These are phyloP conservation scores for Ascomycota sp. DNA, from an alignment of 2,329 filamentous ascomycete species.

Conservation along the genomic window DNA sequence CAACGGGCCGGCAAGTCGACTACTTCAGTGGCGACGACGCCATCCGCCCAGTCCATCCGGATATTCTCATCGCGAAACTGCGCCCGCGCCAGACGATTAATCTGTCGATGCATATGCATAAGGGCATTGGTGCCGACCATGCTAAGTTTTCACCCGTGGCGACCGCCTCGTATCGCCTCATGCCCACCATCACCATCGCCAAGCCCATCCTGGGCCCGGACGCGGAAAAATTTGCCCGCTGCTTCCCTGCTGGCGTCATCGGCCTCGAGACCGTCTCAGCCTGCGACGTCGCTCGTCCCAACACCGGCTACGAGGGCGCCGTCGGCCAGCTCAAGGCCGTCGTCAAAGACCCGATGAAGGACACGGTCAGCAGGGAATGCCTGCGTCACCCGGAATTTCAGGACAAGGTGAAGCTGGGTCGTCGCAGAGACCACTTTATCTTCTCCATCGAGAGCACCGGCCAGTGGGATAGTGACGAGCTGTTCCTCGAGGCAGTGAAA, in stretches of 20 bases:
- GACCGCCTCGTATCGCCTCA: slow-evolving; percentile 74
- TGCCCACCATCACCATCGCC: slow-evolving; percentile 70
- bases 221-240: slow-evolving; percentile 70
- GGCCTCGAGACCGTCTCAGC: slow-evolving; percentile 48
- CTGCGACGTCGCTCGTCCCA: slow-evolving; percentile 35
- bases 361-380: slow-evolving; percentile 85
- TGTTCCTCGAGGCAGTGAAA: slow-evolving; percentile 78
- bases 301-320: slow-evolving; percentile 47
- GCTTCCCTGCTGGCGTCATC: slow-evolving; percentile 80
- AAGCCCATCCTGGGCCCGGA: slow-evolving; percentile 68
- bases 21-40: slow-evolving; percentile 45
- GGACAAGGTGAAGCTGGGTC: slow-evolving; percentile 81
- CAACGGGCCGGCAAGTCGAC: slow-evolving; percentile 48
- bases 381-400: slow-evolving; percentile 82
- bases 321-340: slow-evolving; percentile 72
- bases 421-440: slow-evolving; percentile 88
- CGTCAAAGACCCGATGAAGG: slow-evolving; percentile 69
- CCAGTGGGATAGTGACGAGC: slow-evolving; percentile 79
- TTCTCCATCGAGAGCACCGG: slow-evolving; percentile 88
- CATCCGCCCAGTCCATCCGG: slow-evolving; percentile 63
- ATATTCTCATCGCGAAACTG: slow-evolving; percentile 85
- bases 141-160: slow-evolving; percentile 94
- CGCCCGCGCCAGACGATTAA: slow-evolving; percentile 74
- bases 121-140: slow-evolving; percentile 83
- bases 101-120: slow-evolving; percentile 78